Conservation (phyloP, 257 asterid species). For the Solanum dulcamara region DNA sequence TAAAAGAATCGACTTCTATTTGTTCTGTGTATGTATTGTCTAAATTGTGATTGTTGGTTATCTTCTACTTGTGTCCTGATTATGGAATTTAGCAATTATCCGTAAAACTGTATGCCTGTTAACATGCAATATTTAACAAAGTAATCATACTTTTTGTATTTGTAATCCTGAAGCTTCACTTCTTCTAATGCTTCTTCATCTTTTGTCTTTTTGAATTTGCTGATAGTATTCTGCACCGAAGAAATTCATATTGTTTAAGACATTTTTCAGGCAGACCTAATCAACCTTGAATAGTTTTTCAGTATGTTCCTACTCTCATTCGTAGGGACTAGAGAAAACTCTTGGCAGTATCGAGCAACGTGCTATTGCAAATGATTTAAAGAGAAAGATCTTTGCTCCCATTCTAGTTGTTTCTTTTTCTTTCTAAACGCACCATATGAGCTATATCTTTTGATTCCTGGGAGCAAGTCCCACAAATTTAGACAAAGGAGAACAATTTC, state of each 20-base stretch:
- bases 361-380: neutral
- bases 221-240: neutral
- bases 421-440: neutral
- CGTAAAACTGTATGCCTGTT: neutral
- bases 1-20: neutral
- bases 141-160: neutral
- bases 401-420: neutral
- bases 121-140: neutral
- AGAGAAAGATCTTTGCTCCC: neutral
- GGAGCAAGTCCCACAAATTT: neutral
- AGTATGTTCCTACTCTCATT: neutral
- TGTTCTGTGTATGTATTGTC: neutral
- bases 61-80: too few species aligned
- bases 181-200: neutral
- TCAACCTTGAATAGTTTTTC: neutral
- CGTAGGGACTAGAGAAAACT: neutral
- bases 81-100: neutral
- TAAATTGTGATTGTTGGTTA: neutral
- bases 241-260: neutral
- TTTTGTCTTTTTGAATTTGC: neutral
- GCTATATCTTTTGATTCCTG: neutral
- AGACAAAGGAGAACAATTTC: neutral
- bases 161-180: neutral
- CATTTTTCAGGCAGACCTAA: neutral
- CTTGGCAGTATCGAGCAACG: neutral